phyloP scores from a whole-genome alignment of 768 basidiomycete genomes.

The Cantharellus cinnabarinus region DNA sequence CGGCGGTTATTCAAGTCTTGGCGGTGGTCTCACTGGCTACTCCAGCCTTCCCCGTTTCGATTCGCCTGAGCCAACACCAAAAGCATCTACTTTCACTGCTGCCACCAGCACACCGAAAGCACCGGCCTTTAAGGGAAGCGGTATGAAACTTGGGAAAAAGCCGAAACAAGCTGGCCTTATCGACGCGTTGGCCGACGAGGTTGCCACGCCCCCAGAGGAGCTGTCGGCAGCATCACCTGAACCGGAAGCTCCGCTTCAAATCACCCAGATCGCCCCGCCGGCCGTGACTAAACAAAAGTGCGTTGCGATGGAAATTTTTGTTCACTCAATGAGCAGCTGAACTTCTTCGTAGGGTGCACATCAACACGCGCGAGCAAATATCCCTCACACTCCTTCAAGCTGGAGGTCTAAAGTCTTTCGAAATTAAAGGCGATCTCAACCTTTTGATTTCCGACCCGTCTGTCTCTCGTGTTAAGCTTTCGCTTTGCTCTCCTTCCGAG shows the following conservation, averaged over 20 bases:
- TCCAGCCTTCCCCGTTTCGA: slow-evolving; percentile 9
- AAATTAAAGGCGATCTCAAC: slow-evolving; percentile 90
- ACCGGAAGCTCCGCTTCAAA: slow-evolving; percentile 5
- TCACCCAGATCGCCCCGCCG: slow-evolving; percentile 41
- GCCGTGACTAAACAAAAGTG: slow-evolving; percentile 62
- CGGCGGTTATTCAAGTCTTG: slow-evolving; percentile 21
- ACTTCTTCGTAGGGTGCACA: slow-evolving; percentile 43
- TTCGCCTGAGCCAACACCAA: slow-evolving; percentile 19
- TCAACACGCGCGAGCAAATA: slow-evolving; percentile 66
- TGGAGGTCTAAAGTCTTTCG: slow-evolving; percentile 76
- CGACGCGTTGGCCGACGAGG: slow-evolving; percentile 70
- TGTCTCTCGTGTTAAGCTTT: slow-evolving; percentile 49
- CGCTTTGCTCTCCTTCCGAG: slow-evolving; percentile 31
- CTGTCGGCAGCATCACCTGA: slow-evolving; percentile 5
- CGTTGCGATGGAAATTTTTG: slow-evolving; percentile 6
- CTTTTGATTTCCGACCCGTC: slow-evolving; percentile 62
- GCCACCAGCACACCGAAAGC: slow-evolving; percentile 30
- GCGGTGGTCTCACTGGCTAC: slow-evolving; percentile 17
- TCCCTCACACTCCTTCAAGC: slow-evolving; percentile 69
- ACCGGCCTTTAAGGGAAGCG: slow-evolving; percentile 79
- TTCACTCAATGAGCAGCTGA: not conserved
- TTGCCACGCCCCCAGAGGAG: slow-evolving; percentile 31
- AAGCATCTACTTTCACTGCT: too few relatives aligned
- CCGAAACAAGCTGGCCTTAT: slow-evolving; percentile 73
- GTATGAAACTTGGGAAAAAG: slow-evolving; percentile 97